Evolutionary conservation across 2,329 filamentous ascomycete species (phyloP), one percentile per base, ranked within the genome.

Genomic region (Blastomyces gilchristii): DNA sequence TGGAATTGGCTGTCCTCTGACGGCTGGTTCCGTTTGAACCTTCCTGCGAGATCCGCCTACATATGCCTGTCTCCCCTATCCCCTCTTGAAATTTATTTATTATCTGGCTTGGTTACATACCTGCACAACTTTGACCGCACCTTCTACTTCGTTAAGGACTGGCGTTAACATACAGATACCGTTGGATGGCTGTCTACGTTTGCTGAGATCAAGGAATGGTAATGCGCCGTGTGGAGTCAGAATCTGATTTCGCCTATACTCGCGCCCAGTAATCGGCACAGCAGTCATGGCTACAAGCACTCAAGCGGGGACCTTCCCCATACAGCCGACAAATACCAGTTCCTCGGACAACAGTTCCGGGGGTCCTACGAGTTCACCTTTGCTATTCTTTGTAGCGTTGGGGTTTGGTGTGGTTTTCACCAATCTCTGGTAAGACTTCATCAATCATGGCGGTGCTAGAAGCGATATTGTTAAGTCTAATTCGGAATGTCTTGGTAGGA

Each of bases 391-490:
- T 74, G 91, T 97, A 63, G 93, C 94, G 18, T 81, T 99, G 39
- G 94, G 94, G 4, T 97, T 99, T 71, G 94, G 94, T 70, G 94
- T 99, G 25, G 94, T 99, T 54, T 99, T 99, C 73, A 99, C 94
- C 60, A 99, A 99, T 76, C 80, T 99, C 76, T 99, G 94, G 94
- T 97, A 83, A 80, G 88, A 76, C 66, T n/a, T 65, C 39, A 31
- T 39, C 39, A 43, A 60, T 58, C 18, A 52, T 52, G 39, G 28
- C 34, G 34, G 54, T 22, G 1, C 2, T 11, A 47, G 34, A 58
- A 58, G 12, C 56, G 18, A 31, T n/a, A 12, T 43, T 41, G n/a
- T 39, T 52, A 61, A 34, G 14, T 62, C 25, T 49, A 58, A 45
- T 50, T 57, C 62, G 37, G 54, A 63, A 62, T 62, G 63, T 54